A percentile compares a stretch with the other conserved stretches of the same genome.
These are phyloP conservation scores for Harrya chromipes DNA, from an alignment of 768 basidiomycete genomes.

Conservation along the genomic window DNA sequence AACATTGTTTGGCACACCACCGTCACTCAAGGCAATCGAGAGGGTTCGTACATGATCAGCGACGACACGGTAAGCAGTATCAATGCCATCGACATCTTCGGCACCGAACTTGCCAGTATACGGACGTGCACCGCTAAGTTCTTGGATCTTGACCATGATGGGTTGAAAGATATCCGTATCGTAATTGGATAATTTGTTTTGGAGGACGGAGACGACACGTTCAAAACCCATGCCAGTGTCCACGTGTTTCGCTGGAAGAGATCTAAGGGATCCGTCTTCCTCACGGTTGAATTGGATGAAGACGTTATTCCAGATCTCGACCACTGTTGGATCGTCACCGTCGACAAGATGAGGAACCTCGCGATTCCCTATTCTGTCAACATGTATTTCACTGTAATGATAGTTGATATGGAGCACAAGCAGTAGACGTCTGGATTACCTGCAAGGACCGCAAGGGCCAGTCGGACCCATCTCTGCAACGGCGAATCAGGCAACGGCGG, in stretches of 20 bases:
- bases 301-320: constrained; percentile 99
- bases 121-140: constrained; percentile 82
- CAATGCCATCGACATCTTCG: constrained; percentile 94
- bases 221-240: constrained; percentile 99
- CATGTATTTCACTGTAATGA: constrained; percentile 82
- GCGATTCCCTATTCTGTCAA: constrained; percentile 95
- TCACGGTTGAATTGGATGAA: constrained; percentile 99
- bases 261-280: constrained; percentile 72
- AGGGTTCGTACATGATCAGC: constrained; percentile 96
- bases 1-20: constrained; percentile 94
- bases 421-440: constrained; percentile 37
- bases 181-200: constrained; percentile 92
- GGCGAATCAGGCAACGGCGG: constrained; percentile 1
- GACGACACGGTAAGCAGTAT: constrained; percentile 96
- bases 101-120: constrained; percentile 91
- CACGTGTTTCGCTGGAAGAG: constrained; percentile 90
- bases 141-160: constrained; percentile 82
- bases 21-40: constrained; percentile 94
- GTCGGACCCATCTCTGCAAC: constrained; percentile 93
- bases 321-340: constrained; percentile 92
- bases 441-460: constrained; percentile 97
- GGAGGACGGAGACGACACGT: constrained; percentile 90
- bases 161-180: constrained; percentile 95
- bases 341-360: constrained; percentile 94
- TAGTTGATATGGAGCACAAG: neutral